Conservation (phyloP, 345 rosid species). For the Citrus glauca region DNA sequence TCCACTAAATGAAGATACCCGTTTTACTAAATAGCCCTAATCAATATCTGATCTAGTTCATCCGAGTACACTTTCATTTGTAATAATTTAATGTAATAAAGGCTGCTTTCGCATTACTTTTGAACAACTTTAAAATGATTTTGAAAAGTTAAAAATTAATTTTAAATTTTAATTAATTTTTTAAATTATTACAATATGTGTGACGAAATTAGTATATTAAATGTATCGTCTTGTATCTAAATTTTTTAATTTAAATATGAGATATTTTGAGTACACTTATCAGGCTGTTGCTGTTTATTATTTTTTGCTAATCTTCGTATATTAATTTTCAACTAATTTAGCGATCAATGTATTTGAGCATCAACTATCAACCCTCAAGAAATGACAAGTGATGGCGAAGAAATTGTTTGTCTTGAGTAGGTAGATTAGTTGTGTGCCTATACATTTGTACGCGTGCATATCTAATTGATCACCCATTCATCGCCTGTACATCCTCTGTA, state of each 20-base stretch:
- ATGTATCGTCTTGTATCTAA: fast-evolving
- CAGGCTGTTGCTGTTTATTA: not conserved
- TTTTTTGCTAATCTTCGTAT: fast-evolving
- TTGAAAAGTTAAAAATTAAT: no score
- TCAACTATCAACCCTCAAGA: no score
- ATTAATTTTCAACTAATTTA: not conserved
- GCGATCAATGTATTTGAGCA: not conserved
- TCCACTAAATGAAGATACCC: no score
- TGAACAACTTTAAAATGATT: no score
- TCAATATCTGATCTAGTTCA: no score
- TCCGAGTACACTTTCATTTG: no score
- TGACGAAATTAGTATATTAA: not conserved
- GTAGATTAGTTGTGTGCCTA: not conserved
- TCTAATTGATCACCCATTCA: not conserved
- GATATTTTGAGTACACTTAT: not conserved
- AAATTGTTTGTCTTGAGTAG: not conserved
- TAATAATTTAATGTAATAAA: no score
- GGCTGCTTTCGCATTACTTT: no score
- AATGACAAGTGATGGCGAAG: not conserved
- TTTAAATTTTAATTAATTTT: no score
- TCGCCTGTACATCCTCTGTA: not conserved
- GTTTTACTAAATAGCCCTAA: no score
- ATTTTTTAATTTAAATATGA: not conserved
- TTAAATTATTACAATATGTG: no score
- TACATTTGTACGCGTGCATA: not conserved